Evolutionary conservation across 1,284 basidiomycete species (phyloP), one percentile per base, ranked within the genome.

Genomic region (Fereydounia khargensis): DNA sequence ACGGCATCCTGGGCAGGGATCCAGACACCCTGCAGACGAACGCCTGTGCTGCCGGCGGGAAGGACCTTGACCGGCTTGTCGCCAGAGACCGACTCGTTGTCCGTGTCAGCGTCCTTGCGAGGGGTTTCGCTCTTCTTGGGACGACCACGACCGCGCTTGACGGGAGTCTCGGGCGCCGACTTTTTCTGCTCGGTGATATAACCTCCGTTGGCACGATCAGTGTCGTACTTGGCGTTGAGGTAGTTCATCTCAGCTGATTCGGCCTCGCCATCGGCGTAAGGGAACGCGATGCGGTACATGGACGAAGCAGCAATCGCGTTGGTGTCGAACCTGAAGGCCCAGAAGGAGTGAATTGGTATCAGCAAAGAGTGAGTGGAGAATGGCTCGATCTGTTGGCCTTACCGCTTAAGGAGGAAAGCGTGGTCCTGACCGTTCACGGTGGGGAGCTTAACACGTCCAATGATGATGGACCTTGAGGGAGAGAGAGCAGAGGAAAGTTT

Each of bases 241-340:
- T 88, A 96, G 39, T 83, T 82, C 64, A 88, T 83, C 78, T 98
- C 94, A 23, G 79, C 79, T 71, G 84, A 85, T 78, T 97, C 94
- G 17, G 86, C 85, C 35, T 82, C 81, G 3, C 90, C 88, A 23
- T 81, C 79, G 0, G 91, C 88, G 42, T 81, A 84, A 8, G 95
- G 94, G 79, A 92, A 98, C 0, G 92, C 91, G 20, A 92, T 90
- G 64, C 91, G 89, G 81, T 91, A 97, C 89, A 99, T 95, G 53
- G 94, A 95, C 5, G 91, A 95, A 16, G 94, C 85, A 50, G 88
- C 91, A 77, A 99, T 83, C 19, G 92, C 92, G 59, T 90, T 85
- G 6, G 94, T 97, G 79, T 99, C 94, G 73, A 91, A 95, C 51
- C 94, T 86, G 57, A 91, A 85, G 45, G 96, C 86, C 73, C 96